Evolutionary conservation across 306 rosid genomes (phyloP).

Genomic region (Vachellia collinsii): DNA sequence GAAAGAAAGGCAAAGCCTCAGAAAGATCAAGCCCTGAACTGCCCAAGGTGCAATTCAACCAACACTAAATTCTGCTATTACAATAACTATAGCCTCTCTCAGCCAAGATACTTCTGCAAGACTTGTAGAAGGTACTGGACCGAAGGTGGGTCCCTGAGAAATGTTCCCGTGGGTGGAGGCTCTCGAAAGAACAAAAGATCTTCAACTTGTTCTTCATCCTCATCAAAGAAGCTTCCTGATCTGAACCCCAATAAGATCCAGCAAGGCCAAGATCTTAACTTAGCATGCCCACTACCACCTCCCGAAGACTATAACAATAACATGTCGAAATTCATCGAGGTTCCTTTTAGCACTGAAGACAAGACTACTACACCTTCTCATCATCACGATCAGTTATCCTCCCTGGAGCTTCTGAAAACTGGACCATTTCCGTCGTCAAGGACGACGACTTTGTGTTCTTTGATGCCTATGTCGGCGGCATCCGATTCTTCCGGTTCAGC

Average conservation of each 20-base stretch:
- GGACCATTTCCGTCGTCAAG: slow-evolving; percentile 61
- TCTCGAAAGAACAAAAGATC: slow-evolving; percentile 89
- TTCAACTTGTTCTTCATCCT: slow-evolving; percentile 35
- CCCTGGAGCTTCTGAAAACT: slow-evolving; percentile 74
- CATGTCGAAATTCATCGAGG: slow-evolving; percentile 53
- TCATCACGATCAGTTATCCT: slow-evolving; percentile 44
- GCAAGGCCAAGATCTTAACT: slow-evolving; percentile 90
- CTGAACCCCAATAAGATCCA: slow-evolving; percentile 72
- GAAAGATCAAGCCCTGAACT: slow-evolving; percentile 85
- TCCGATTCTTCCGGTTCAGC: slow-evolving; percentile 34
- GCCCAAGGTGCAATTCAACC: slow-evolving; percentile 97
- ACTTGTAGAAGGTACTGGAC: slow-evolving; percentile 99
- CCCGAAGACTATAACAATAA: slow-evolving; percentile 40
- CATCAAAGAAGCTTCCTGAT: slow-evolving; percentile 52
- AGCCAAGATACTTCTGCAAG: slow-evolving; percentile 95
- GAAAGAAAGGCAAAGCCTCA: slow-evolving; percentile 78
- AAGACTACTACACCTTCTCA: slow-evolving; percentile 30
- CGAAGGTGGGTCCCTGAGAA: slow-evolving; percentile 95
- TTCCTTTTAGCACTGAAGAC: slow-evolving; percentile 45
- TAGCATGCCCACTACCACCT: slow-evolving; percentile 57
- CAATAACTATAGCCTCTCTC: slow-evolving; percentile 89
- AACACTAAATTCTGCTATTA: slow-evolving; percentile 97
- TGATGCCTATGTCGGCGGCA: slow-evolving; percentile 53
- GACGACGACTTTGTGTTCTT: slow-evolving; percentile 52
- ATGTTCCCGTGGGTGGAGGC: slow-evolving; percentile 98